Evolutionary conservation across 2,329 filamentous ascomycete species (phyloP).

Genomic region (Monilinia polystroma): DNA sequence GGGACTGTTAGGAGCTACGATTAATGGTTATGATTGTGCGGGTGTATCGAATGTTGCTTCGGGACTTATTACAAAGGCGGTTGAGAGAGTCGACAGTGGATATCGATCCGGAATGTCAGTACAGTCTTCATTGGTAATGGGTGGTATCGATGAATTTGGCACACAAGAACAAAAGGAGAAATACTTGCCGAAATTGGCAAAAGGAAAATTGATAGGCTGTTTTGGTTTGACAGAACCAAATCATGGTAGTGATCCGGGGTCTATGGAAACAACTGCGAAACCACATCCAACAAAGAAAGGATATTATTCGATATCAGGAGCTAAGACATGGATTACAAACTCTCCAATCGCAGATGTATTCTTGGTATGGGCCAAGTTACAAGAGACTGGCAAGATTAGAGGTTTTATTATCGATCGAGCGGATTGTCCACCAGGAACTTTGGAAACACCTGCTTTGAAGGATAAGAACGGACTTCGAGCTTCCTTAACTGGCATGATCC

Average conservation of each 20-base stretch:
- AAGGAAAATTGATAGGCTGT: constrained; percentile 77
- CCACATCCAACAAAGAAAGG: constrained; percentile 82
- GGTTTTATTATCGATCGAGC: constrained; percentile 88
- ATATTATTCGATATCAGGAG: constrained; percentile 73
- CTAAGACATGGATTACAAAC: constrained; percentile 96
- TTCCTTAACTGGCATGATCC: constrained; percentile 96
- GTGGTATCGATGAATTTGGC: constrained; percentile 84
- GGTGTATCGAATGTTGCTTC: constrained; percentile 84
- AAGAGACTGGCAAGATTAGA: constrained; percentile 88
- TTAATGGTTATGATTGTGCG: constrained; percentile 84
- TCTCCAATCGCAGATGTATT: constrained; percentile 84
- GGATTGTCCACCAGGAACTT: constrained; percentile 79
- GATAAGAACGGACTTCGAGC: constrained; percentile 93
- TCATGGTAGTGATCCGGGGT: constrained; percentile 86
- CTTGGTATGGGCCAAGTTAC: constrained; percentile 88
- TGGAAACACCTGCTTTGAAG: constrained; percentile 89
- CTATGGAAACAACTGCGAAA: constrained; percentile 85
- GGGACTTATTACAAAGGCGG: constrained; percentile 86
- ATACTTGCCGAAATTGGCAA: constrained; percentile 76
- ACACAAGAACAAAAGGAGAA: constrained; percentile 84
- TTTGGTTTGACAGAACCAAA: constrained; percentile 93
- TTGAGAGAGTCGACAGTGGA: constrained; percentile 87
- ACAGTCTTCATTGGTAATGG: constrained; percentile 91
- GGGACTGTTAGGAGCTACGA: constrained; percentile 81
- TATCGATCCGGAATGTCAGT: constrained; percentile 93